Base-by-base conservation (phyloP, 192 early-diverging fungal species). In the Backusella westeae region DNA sequence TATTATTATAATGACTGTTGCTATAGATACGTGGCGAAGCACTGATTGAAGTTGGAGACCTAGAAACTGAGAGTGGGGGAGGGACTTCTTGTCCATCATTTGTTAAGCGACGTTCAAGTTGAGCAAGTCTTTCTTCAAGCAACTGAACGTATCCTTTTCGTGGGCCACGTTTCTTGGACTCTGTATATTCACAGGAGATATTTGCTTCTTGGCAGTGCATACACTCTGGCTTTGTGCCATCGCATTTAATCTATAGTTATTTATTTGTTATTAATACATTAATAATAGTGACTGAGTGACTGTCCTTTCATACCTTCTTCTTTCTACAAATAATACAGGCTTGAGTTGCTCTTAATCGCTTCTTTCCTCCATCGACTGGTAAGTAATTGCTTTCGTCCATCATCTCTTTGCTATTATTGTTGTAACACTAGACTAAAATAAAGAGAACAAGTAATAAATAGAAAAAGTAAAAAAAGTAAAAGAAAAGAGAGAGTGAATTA, bases 121-220 rank as follows among this genome's bases (percentile, higher is more conserved):
- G 69, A 8, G 52, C 72, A 39, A 81, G 71, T n/a, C 75, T 72
- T 26, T 81, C 79, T 71, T 81, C 79, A 32, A 81, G 32, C 7
- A 77, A 71, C 42, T 77, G 79, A 38, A 81, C 79, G 65, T 81
- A 81, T 2, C 79, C 79, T 73, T 81, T 81, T 6, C 75, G 65
- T 26, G 79, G 79, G 0, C 79, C 79, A 6, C 79, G 71, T 34
- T 74, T 73, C 32, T 76, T 76, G 19, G 66, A 75, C 26, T 71
- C 65, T 10, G 75, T 71, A 44, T 72, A 81, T 52, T 59, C 49
- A 34, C 79, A 81, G 3, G 39, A 14, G 0, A 73, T 42, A n/a
- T 67, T 39, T 23, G 67, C 66, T 17, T 81, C 71, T 56, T 59
- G 42, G 42, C 79, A 81, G 42, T 81, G 71, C 6, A 73, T 3